Evolutionary conservation across 2,329 filamentous ascomycete genomes (phyloP), one percentile per base, ranked within the genome.

Genomic region (Aspergillus tamarii): DNA sequence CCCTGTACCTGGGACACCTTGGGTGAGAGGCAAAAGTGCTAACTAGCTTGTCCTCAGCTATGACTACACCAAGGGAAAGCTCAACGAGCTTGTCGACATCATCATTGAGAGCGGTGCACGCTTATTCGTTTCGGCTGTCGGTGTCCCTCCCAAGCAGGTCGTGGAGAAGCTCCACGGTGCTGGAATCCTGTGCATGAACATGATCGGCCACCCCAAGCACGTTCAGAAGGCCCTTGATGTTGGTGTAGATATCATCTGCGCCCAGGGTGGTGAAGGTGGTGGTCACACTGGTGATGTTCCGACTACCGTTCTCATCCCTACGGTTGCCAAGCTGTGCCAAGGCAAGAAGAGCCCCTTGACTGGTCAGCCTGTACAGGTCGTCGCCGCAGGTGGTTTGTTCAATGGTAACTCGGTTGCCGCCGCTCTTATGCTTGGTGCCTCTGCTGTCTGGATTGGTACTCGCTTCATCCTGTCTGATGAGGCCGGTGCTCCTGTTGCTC

Each of bases 141-240:
- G 95, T 74, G 91, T 98, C 30, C 94, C 95, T 50, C 93, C 95
- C 70, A 92, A 92, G 82, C 84, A 87, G 71, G 90, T 97, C 64
- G 93, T 99, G 74, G 93, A 98, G 70, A 91, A 88, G 77, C 89
- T 99, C 54, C 95, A 99, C 87, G 87, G 88, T 76, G 84, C 88
- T 74, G 94, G 94, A 70, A 87, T 99, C 71, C 86, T 96, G 70
- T 97, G 96, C 87, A 98, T 98, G 95, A 99, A 99, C 89, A 99
- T 99, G 95, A 94, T 99, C 78, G 95, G 95, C 70, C 95, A 99
- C 86, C 94, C 95, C 76, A 99, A 99, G 89, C 95, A 99, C 84
- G 94, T 97, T 68, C 87, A 93, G 82, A 99, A 98, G 87, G 96
- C 93, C 81, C 86, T 99, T 67, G 93, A 94, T 57, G 87, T 94